phyloP scores from a whole-genome alignment of 2,329 filamentous ascomycete genomes.

The Trichophyton benhamiae region DNA sequence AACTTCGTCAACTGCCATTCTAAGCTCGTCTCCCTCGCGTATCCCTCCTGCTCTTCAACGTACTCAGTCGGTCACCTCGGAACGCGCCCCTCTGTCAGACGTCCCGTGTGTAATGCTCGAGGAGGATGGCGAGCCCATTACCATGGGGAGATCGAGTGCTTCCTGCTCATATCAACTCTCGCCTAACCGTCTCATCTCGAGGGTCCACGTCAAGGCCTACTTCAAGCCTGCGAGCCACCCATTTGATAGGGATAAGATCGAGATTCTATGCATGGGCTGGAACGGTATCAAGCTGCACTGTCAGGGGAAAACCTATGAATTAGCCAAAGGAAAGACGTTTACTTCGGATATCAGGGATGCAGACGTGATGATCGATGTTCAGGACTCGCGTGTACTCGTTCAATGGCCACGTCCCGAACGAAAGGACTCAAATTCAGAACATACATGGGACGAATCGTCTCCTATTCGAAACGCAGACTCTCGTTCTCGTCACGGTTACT shows the following conservation, averaged over 20 bases:
- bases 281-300: slow-evolving; percentile 91
- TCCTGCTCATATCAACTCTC: slow-evolving; percentile 94
- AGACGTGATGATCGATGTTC: slow-evolving; percentile 91
- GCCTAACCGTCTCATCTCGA: slow-evolving; percentile 80
- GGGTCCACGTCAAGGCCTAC: slow-evolving; percentile 78
- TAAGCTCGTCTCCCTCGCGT: slow-evolving; percentile 71
- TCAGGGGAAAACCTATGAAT: slow-evolving; percentile 72
- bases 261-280: slow-evolving; percentile 88
- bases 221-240: slow-evolving; percentile 60
- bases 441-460: slow-evolving; percentile 53
- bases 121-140: slow-evolving; percentile 65
- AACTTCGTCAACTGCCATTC: slow-evolving; percentile 82
- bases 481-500: slow-evolving; percentile 17
- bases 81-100: slow-evolving; percentile 69
- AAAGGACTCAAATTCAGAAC: slow-evolving; percentile 45
- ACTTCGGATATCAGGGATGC: slow-evolving; percentile 75
- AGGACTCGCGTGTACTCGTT: slow-evolving; percentile 79
- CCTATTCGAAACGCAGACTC: slow-evolving; percentile 34
- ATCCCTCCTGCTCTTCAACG: slow-evolving; percentile 47
- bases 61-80: slow-evolving; percentile 53
- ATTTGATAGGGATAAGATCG: slow-evolving; percentile 63
- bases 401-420: slow-evolving; percentile 62
- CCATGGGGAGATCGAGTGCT: slow-evolving; percentile 88
- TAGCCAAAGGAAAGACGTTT: slow-evolving; percentile 80
- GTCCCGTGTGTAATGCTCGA: slow-evolving; percentile 74